Evolutionary conservation across 2,329 filamentous ascomycete species (phyloP).

Genomic region (Arthrobotrys conoides): DNA sequence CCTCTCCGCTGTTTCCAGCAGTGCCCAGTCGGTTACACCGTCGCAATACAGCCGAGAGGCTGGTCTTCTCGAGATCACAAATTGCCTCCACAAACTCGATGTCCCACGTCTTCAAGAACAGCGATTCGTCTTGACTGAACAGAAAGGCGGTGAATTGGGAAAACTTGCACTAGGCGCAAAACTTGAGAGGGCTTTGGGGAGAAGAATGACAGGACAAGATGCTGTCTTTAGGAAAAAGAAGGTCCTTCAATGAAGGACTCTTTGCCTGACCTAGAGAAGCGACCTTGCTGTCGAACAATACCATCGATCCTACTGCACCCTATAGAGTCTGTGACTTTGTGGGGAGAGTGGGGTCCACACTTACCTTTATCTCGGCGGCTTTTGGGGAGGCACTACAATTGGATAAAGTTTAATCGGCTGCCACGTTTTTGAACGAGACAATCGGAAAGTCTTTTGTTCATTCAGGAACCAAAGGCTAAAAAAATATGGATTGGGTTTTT

Average conservation of each 20-base stretch:
- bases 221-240: constrained; percentile 78
- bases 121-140: constrained; percentile 81
- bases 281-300: constrained; percentile 9
- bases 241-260: constrained; percentile 41
- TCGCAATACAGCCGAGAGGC: constrained; percentile 70
- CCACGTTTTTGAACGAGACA: constrained; percentile 28
- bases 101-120: constrained; percentile 88
- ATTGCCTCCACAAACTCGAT: constrained; percentile 86
- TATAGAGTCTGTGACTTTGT: constrained; percentile 42
- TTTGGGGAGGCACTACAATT: constrained; percentile 10
- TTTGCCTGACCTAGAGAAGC: neutral
- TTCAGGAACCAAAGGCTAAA: constrained; percentile 53
- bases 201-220: constrained; percentile 89
- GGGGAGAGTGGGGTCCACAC: neutral
- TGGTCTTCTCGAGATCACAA: constrained; percentile 79
- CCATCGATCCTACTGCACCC: neutral
- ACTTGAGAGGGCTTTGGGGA: constrained; percentile 86
- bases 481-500: constrained; percentile 26
- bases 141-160: constrained; percentile 85
- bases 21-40: constrained; percentile 68
- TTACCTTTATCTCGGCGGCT: constrained; percentile 6
- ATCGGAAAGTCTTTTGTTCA: constrained; percentile 26
- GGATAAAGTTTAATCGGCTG: constrained; percentile 34
- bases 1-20: constrained; percentile 57
- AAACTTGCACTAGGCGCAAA: constrained; percentile 92